These are phyloP conservation scores for Pythium pectinolyticum DNA, from an alignment of 352 stramenopile genomes.

Conservation along the genomic window DNA sequence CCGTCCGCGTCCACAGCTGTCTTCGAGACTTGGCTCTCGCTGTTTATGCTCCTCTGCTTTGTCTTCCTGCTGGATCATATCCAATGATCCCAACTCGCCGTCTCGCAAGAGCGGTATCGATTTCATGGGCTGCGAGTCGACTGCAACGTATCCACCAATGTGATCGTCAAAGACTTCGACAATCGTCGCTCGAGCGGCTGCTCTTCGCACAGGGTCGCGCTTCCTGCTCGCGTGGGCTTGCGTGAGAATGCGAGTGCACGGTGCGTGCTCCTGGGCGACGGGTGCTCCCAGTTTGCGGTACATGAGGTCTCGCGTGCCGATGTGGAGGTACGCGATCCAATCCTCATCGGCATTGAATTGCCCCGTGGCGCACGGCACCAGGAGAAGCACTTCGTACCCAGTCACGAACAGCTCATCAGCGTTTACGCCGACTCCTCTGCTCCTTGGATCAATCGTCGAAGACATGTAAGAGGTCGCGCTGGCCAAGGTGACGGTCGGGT, in stretches of 20 bases:
- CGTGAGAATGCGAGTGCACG: slow-evolving; percentile 16
- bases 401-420: neutral
- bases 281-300: slow-evolving; percentile 11
- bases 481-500: neutral
- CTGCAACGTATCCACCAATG: slow-evolving; percentile 7
- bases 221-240: neutral
- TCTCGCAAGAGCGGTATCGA: neutral
- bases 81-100: neutral
- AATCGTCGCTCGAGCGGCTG: neutral
- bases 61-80: neutral
- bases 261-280: slow-evolving; percentile 8
- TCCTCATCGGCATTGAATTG: slow-evolving; percentile 14
- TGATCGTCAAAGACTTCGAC: slow-evolving; percentile 17
- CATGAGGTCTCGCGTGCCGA: neutral
- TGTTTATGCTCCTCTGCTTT: neutral
- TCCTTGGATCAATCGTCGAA: too few species aligned
- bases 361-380: slow-evolving; percentile 16
- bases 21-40: neutral
- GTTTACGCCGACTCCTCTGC: too few species aligned
- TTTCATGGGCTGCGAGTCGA: neutral
- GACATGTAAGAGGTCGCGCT: neutral
- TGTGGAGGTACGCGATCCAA: slow-evolving; percentile 23
- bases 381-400: slow-evolving; percentile 10
- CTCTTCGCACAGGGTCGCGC: neutral
- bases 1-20: neutral